Evolutionary conservation across 345 rosid genomes (phyloP), one percentile per base, ranked within the genome.

Genomic region (Psidium guajava): DNA sequence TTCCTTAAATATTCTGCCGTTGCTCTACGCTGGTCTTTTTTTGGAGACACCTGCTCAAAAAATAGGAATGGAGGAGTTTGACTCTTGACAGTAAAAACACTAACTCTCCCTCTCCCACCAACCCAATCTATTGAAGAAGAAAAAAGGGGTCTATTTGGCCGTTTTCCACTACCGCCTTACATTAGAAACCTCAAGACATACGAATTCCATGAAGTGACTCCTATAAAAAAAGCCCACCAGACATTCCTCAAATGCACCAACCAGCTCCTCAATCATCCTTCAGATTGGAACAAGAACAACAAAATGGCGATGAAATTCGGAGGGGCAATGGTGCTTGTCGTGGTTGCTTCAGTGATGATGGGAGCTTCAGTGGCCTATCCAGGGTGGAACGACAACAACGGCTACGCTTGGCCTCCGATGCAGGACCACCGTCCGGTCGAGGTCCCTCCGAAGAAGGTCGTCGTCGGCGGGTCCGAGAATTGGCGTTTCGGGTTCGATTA

Each of bases 401-500:
- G 54, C 82, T 84, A 56, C 82, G 40, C 86, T 49, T 36, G 55
- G 56, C 57, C 64, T 54, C 84, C 51, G 11, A 61, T 49, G 20
- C 73, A 27, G 13, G 73, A 27, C 40, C 0, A 59, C 18, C 10
- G 36, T 28, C 42, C 74, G 3, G 7, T 21, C 42, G 40, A 61
- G 74, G 40, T 61, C 74, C 74, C 74, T 52, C 88, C 94, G 40
- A 90, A 82, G 27, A 93, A 89, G 85, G 87, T 95, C 84, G 54
- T 89, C 8, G 96, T 94, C 0, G 99, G 96, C 24, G 98, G 96
- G 27, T 89, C 94, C 22, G 88, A 92, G 18, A 87, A 89, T n/a
- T 95, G 98, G 98, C 88, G 53, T 5, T 94, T 90, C 51, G 98
- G 98, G 49, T 58, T 93, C 58, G 91, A 93, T 69, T 95, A 96